These are phyloP conservation scores for Stephania japonica DNA, from an alignment of 164 flowering plant genomes.

Conservation along the genomic window DNA sequence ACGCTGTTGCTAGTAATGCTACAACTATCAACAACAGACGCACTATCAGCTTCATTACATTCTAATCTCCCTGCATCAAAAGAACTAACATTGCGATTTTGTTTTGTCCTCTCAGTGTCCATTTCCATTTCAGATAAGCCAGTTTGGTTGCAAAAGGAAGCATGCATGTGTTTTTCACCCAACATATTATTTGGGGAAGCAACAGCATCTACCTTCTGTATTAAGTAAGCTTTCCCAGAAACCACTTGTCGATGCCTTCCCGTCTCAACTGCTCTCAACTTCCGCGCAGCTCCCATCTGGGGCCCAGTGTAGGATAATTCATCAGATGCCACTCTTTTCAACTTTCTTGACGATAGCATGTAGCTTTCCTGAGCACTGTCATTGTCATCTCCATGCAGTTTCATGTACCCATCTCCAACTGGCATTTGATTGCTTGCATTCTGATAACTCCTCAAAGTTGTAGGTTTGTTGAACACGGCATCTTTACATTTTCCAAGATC, in stretches of 20 bases:
- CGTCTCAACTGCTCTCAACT: slow-evolving; percentile 32
- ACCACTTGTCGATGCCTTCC: slow-evolving; percentile 20
- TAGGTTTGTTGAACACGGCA: slow-evolving; percentile 13
- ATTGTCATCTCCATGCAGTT: slow-evolving; percentile 11
- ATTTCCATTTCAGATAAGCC: slow-evolving; percentile 30
- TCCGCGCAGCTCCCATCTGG: slow-evolving; percentile 21
- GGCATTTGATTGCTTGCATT: slow-evolving; percentile 15
- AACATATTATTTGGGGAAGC: slow-evolving; percentile 38
- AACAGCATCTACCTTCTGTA: slow-evolving; percentile 52
- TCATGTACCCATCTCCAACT: slow-evolving; percentile 13
- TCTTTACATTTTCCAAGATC: slow-evolving; percentile 29
- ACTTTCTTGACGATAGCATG: slow-evolving; percentile 22
- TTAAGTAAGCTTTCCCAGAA: slow-evolving; percentile 22
- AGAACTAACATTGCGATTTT: slow-evolving; percentile 30
- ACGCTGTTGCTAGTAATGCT: slow-evolving; percentile 32
- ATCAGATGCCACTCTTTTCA: slow-evolving; percentile 35
- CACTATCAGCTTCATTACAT: slow-evolving; percentile 38
- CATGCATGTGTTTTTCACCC: slow-evolving; percentile 46
- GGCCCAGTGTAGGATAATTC: slow-evolving; percentile 24
- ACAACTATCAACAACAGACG: slow-evolving; percentile 87
- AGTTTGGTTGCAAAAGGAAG: slow-evolving; percentile 37
- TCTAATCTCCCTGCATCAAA: slow-evolving; percentile 31
- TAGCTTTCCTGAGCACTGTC: slow-evolving; percentile 19
- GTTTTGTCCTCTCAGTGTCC: slow-evolving; percentile 32
- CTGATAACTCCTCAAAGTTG: slow-evolving; percentile 15